Conservation (phyloP, 805 yeast genomes). For the Wickerhamomyces xylosicus region DNA sequence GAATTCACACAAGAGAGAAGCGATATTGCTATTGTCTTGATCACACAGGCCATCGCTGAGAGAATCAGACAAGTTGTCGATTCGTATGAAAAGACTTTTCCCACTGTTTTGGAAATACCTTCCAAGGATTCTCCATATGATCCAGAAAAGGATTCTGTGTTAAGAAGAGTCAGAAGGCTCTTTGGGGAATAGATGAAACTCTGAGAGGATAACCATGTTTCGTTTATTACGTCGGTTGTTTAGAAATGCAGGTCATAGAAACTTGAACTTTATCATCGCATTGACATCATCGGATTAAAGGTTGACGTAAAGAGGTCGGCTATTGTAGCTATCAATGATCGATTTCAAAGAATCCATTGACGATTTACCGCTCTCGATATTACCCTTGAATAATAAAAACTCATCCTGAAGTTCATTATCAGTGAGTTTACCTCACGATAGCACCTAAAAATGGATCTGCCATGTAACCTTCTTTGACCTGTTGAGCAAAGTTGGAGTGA, state of each 20-base stretch:
- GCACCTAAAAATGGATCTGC: too few relatives aligned
- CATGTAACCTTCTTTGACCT: too few relatives aligned
- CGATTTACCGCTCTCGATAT: too few relatives aligned
- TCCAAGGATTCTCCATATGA: constrained; percentile 97
- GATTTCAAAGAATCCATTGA: too few relatives aligned
- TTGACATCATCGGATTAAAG: too few relatives aligned
- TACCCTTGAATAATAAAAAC: too few relatives aligned
- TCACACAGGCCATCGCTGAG: constrained; percentile 93
- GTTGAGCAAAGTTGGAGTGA: too few relatives aligned
- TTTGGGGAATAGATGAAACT: constrained; percentile 64
- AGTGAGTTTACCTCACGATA: too few relatives aligned
- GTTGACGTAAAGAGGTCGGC: too few relatives aligned
- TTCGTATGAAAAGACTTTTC: constrained; percentile 80
- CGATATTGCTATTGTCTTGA: constrained; percentile 86
- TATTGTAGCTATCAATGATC: too few relatives aligned
- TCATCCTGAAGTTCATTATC: too few relatives aligned
- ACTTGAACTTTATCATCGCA: not conserved
- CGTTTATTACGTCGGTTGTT: not conserved
- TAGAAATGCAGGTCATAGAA: constrained; percentile 13
- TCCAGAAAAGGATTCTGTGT: constrained; percentile 94
- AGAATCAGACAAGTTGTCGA: constrained; percentile 77
- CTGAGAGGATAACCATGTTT: too few relatives aligned
- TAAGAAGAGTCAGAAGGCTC: constrained; percentile 87
- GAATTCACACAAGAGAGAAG: constrained; percentile 64
- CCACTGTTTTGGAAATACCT: constrained; percentile 94